Conservation (phyloP, 2,329 filamentous ascomycete species). For the Nemania abortiva region DNA sequence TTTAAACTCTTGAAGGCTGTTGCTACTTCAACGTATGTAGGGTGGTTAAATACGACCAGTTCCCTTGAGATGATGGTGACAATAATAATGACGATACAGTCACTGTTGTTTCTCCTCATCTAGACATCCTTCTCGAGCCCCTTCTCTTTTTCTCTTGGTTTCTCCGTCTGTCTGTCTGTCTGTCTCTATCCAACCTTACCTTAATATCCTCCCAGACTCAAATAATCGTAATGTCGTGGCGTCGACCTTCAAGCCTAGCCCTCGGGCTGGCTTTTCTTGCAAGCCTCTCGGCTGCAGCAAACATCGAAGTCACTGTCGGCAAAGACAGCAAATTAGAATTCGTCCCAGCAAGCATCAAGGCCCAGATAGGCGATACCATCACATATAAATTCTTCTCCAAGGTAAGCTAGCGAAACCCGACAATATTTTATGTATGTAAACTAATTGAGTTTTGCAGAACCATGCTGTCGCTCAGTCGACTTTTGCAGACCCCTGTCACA, state of each 20-base stretch:
- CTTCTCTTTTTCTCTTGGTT: neutral
- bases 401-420: constrained; percentile 38
- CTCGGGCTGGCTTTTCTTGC: constrained; percentile 46
- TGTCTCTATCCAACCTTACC: neutral
- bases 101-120: constrained; percentile 18
- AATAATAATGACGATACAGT: constrained; percentile 12
- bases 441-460: constrained; percentile 48
- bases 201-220: constrained; percentile 3
- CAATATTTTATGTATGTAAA: neutral
- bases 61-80: constrained; percentile 4
- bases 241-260: constrained; percentile 42
- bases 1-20: neutral
- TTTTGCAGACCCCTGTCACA: constrained; percentile 56
- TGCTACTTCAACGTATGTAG: neutral
- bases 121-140: neutral
- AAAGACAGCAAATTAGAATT: constrained; percentile 55
- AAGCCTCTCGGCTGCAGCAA: constrained; percentile 45
- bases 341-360: constrained; percentile 53
- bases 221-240: constrained; percentile 42
- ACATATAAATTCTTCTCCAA: constrained; percentile 58
- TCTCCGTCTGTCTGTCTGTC: neutral
- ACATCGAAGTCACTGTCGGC: constrained; percentile 55
- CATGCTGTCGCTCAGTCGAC: constrained; percentile 58
- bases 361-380: constrained; percentile 54
- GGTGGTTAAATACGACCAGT: constrained; percentile 30